Evolutionary conservation across 139 green algal genomes (phyloP).

Genomic region (Volvox africanus): DNA sequence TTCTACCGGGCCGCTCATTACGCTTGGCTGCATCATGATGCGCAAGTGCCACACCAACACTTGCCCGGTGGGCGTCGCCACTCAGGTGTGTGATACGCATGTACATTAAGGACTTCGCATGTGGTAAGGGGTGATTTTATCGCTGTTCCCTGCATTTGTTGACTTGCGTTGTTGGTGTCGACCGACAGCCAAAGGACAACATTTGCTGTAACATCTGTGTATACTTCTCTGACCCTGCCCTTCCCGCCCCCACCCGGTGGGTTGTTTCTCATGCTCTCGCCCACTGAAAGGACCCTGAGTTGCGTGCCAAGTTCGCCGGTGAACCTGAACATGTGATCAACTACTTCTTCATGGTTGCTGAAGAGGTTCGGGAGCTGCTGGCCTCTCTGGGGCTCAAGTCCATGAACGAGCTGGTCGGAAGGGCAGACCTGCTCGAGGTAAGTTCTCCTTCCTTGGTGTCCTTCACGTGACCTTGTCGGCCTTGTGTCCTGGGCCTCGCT

Average conservation of each 20-base stretch:
- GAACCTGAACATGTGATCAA: constrained; percentile 97
- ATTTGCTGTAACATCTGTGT: too few relatives aligned
- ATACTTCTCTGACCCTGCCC: too few relatives aligned
- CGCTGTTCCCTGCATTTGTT: too few relatives aligned
- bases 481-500: too few relatives aligned
- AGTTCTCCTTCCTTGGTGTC: constrained; percentile 48
- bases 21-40: constrained; percentile 98
- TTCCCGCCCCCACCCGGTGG: too few relatives aligned
- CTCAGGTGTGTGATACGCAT: constrained; percentile 56
- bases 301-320: constrained; percentile 93
- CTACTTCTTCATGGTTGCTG: constrained; percentile 96
- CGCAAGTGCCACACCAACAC: constrained; percentile 99
- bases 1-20: constrained; percentile 95
- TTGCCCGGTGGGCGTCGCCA: constrained; percentile 96
- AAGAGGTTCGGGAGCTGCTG: constrained; percentile 94
- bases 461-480: too few relatives aligned
- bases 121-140: too few relatives aligned
- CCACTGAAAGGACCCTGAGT: constrained; percentile 86
- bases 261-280: too few relatives aligned
- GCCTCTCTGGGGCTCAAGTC: constrained; percentile 86
- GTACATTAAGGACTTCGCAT: too few relatives aligned
- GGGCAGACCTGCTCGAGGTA: constrained; percentile 87
- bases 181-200: too few relatives aligned
- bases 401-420: constrained; percentile 93
- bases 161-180: too few relatives aligned